Base-by-base conservation (phyloP, 805 yeast genomes). In the Hanseniaspora valbyensis region DNA sequence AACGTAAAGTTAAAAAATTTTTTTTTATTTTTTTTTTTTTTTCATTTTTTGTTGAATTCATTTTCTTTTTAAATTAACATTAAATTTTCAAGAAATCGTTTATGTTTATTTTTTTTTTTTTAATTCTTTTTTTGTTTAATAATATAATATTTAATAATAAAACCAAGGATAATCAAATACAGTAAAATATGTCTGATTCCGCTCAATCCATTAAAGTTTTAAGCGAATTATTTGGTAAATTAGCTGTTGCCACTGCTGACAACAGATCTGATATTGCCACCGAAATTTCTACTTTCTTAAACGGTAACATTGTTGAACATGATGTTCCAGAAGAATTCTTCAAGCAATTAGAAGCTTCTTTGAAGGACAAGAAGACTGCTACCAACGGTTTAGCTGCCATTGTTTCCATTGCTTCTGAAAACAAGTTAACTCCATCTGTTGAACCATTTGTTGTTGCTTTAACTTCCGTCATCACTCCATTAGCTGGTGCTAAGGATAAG, bases 251-350 rank as follows among this genome's bases (percentile, higher is more conserved):
- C 64, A 66, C 83, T 61, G 70, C 81, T 53, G 96, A 87, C 64
- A 81, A 80, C 67, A 80, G 89, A 69, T 80, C 78, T 56, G 80
- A 77, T 66, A 89, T 94, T 68, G 92, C 96, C 66, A 69, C 83
- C 63, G 86, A 85, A 68, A 85, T 92, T 63, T 79, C 97, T 58
- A 77, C 92, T 56, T 89, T 92, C 77, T 78, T 92, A 71, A 90
- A 90, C 74, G 94, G 96, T 61, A 85, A 90, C 66, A 88, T 89
- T 73, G 89, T 90, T 69, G 98, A 92, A 76, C 97, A 92, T 72
- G 97, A 90, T 73, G 92, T 88, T 59, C 97, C 99, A 64, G 81
- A 73, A 64, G 80, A 78, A 64, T 88, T 90, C 78, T 86, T 90
- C 70, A 70, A 69, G 56, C 78, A 82, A 68, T 78, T 92, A 68